phyloP scores from a whole-genome alignment of 768 basidiomycete species.

The Roridomyces roridus region DNA sequence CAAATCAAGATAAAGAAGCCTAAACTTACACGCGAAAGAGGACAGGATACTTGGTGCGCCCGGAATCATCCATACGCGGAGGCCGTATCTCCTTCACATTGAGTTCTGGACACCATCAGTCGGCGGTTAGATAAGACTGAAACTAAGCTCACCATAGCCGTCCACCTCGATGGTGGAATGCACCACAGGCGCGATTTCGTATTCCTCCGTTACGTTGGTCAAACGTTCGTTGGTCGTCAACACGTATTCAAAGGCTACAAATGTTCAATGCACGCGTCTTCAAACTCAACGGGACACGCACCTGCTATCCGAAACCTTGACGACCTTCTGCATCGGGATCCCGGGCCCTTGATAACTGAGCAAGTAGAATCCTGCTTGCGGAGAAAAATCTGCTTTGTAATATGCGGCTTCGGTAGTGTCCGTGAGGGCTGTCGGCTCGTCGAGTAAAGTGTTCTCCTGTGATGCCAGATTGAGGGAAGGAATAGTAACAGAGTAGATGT shows the following conservation, averaged over 20 bases:
- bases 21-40: slow-evolving; percentile 79
- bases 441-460: slow-evolving; percentile 45
- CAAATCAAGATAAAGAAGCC: slow-evolving; percentile 4
- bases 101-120: slow-evolving; percentile 59
- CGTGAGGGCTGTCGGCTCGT: slow-evolving; percentile 55
- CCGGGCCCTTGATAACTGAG: slow-evolving; percentile 81
- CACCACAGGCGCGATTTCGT: slow-evolving; percentile 71
- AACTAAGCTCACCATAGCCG: slow-evolving; percentile 70
- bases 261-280: background rate
- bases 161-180: slow-evolving; percentile 80
- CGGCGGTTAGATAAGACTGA: slow-evolving; percentile 3
- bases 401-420: slow-evolving; percentile 51
- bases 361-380: slow-evolving; percentile 84
- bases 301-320: slow-evolving; percentile 56
- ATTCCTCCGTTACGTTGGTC: slow-evolving; percentile 66
- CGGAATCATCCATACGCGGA: slow-evolving; percentile 91
- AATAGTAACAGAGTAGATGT: slow-evolving; percentile 82
- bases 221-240: slow-evolving; percentile 77
- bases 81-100: slow-evolving; percentile 93
- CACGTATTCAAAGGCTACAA: slow-evolving; percentile 63
- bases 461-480: slow-evolving; percentile 51
- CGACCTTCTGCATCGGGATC: slow-evolving; percentile 86
- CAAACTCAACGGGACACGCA: slow-evolving; percentile 27
- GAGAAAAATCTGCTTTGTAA: slow-evolving; percentile 80
- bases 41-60: slow-evolving; percentile 95